Evolutionary conservation across 139 green algal species (phyloP).

Genomic region (Chlorella sp.): DNA sequence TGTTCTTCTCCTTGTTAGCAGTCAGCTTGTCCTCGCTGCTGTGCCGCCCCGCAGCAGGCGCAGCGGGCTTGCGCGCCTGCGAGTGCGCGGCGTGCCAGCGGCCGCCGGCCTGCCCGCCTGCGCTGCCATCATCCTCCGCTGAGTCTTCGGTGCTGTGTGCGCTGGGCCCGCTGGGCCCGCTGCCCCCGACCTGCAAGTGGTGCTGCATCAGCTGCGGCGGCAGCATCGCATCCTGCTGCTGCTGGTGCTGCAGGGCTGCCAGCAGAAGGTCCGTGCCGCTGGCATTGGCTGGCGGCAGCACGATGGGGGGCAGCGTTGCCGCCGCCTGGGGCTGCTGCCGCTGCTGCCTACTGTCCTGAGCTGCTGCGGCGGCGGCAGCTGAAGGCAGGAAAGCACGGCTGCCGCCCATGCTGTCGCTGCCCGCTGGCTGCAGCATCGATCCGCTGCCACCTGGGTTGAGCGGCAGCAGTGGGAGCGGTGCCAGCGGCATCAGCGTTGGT

Average conservation of each 20-base stretch:
- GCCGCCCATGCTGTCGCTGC: neutral
- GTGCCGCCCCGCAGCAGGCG: neutral
- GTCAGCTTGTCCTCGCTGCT: neutral
- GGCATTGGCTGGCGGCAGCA: neutral
- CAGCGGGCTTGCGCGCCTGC: too few relatives aligned
- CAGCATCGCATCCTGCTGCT: neutral
- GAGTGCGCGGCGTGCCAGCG: too few relatives aligned
- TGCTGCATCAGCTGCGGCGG: neutral
- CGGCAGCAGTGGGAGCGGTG: neutral
- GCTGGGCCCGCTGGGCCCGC: neutral
- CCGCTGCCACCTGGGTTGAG: neutral
- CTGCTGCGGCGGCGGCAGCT: neutral
- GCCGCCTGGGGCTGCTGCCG: neutral
- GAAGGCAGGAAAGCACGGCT: neutral
- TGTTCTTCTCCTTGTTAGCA: conserved; percentile 36
- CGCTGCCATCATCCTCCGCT: neutral
- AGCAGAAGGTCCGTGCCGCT: too few relatives aligned
- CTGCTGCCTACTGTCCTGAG: neutral
- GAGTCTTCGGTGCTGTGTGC: neutral
- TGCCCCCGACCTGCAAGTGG: neutral
- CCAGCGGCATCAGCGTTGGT: neutral
- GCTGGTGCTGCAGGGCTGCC: neutral
- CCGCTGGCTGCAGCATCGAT: neutral
- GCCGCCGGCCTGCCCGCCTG: neutral
- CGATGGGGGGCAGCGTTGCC: neutral